These are phyloP conservation scores for Bruguiera parviflora DNA, from an alignment of 345 rosid genomes.

Conservation along the genomic window DNA sequence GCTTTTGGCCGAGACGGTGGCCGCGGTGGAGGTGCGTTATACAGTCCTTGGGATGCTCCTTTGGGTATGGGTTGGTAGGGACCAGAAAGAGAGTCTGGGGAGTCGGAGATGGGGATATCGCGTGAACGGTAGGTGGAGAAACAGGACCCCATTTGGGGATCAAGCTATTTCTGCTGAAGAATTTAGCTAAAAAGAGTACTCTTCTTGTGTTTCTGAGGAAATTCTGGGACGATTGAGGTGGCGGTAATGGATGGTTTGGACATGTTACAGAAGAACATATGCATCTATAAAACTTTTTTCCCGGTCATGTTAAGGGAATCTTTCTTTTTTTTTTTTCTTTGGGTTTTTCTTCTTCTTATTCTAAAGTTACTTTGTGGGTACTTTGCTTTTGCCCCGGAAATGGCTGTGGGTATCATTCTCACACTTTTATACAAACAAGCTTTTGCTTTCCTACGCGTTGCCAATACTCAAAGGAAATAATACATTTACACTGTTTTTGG, in stretches of 20 bases:
- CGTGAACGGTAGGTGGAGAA: slow-evolving; percentile 37
- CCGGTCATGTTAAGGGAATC: background rate
- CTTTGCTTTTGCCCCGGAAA: background rate
- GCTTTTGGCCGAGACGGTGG: background rate
- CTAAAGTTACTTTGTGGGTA: background rate
- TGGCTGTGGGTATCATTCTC: background rate
- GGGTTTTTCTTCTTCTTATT: too few species aligned
- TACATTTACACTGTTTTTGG: too few species aligned
- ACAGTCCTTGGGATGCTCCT: slow-evolving; percentile 16
- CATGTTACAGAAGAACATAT: too few species aligned
- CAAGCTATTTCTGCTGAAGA: slow-evolving; percentile 1
- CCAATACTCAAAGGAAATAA: too few species aligned
- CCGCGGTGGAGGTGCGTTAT: background rate
- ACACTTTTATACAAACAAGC: background rate
- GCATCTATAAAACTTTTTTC: background rate
- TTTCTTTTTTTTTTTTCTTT: too few species aligned
- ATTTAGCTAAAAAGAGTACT: background rate
- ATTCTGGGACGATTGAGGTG: background rate
- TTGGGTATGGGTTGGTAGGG: slow-evolving; percentile 27
- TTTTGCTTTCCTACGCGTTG: too few species aligned
- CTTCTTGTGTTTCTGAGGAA: background rate
- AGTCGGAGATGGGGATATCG: slow-evolving; percentile 54
- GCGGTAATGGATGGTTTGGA: background rate
- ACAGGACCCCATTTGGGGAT: slow-evolving; percentile 45
- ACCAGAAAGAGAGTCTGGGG: slow-evolving; percentile 38